These are phyloP conservation scores for Candida corydali DNA, from an alignment of 805 yeast genomes.

Conservation along the genomic window DNA sequence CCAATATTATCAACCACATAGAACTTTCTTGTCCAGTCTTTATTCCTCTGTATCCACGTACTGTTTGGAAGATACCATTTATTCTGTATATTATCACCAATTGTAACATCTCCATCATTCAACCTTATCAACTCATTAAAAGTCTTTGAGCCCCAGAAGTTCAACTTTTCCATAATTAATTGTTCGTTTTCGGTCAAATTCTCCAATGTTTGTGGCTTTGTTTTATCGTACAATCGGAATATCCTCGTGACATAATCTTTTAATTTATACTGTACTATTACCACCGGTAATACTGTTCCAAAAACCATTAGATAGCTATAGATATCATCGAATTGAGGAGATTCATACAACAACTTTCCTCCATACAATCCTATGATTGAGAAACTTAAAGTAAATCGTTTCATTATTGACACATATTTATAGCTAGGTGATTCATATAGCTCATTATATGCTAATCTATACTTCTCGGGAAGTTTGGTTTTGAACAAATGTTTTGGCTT, in stretches of 20 bases:
- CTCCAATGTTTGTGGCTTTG: constrained; percentile 61
- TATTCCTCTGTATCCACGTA: constrained; percentile 34
- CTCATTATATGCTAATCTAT: constrained; percentile 55
- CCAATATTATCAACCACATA: constrained; percentile 73
- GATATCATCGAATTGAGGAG: constrained; percentile 49
- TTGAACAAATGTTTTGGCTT: constrained; percentile 37
- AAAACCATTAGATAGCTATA: constrained; percentile 43
- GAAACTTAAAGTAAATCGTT: constrained; percentile 58
- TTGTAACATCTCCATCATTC: constrained; percentile 29
- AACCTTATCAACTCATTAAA: constrained; percentile 59
- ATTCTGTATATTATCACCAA: constrained; percentile 20
- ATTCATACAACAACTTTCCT: constrained; percentile 53
- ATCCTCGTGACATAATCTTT: constrained; percentile 68
- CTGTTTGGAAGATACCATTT: constrained; percentile 27
- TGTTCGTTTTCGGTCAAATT: constrained; percentile 59
- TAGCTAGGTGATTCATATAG: constrained; percentile 62
- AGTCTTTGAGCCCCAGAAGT: constrained; percentile 61
- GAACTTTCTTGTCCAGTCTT: constrained; percentile 35
- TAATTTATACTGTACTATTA: constrained; percentile 47
- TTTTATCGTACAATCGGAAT: constrained; percentile 62
- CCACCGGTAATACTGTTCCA: constrained; percentile 54
- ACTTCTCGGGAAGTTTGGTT: constrained; percentile 48
- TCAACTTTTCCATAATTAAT: constrained; percentile 63
- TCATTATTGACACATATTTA: constrained; percentile 57
- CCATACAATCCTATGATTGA: constrained; percentile 58